Evolutionary conservation across 2,329 filamentous ascomycete species (phyloP).

Genomic region (Pyrenochaeta sp.): DNA sequence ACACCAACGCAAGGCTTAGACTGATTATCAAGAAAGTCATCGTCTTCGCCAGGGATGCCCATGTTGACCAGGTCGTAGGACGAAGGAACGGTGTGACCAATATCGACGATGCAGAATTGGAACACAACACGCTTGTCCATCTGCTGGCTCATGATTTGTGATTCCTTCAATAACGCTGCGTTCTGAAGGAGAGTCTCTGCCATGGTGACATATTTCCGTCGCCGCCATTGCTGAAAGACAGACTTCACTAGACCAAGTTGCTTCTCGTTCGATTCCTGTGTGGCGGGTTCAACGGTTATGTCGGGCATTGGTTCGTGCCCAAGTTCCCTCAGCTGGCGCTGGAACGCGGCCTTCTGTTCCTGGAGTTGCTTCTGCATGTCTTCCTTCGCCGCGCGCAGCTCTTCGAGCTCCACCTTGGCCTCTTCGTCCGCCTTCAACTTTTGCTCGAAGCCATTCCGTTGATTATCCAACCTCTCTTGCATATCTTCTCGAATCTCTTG

Average conservation of each 20-base stretch:
- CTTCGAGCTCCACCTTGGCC: conserved; percentile 71
- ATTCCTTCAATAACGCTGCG: conserved; percentile 88
- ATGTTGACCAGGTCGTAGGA: conserved; percentile 97
- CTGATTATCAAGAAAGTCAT: conserved; percentile 79
- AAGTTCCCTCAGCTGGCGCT: conserved; percentile 78
- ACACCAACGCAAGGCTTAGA: conserved; percentile 91
- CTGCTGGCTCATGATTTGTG: conserved; percentile 96
- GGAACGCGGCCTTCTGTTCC: conserved; percentile 83
- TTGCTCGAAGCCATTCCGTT: conserved; percentile 66
- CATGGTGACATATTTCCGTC: conserved; percentile 90
- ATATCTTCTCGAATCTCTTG: conserved; percentile 81
- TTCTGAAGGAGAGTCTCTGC: conserved; percentile 86
- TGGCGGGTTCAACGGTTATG: conserved; percentile 42
- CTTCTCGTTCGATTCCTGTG: conserved; percentile 66
- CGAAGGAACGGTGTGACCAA: conserved; percentile 87
- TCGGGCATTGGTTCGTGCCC: conserved; percentile 63
- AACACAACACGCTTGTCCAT: conserved; percentile 93
- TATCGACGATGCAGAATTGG: conserved; percentile 90
- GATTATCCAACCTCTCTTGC: conserved; percentile 81
- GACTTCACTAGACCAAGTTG: conserved; percentile 76
- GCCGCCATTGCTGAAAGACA: conserved; percentile 78
- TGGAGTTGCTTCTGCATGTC: conserved; percentile 89
- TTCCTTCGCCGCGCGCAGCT: conserved; percentile 79
- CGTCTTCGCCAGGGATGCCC: conserved; percentile 85
- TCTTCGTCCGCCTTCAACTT: background rate